phyloP scores from a whole-genome alignment of 2,329 filamentous ascomycete species.

The Coniella vitis region DNA sequence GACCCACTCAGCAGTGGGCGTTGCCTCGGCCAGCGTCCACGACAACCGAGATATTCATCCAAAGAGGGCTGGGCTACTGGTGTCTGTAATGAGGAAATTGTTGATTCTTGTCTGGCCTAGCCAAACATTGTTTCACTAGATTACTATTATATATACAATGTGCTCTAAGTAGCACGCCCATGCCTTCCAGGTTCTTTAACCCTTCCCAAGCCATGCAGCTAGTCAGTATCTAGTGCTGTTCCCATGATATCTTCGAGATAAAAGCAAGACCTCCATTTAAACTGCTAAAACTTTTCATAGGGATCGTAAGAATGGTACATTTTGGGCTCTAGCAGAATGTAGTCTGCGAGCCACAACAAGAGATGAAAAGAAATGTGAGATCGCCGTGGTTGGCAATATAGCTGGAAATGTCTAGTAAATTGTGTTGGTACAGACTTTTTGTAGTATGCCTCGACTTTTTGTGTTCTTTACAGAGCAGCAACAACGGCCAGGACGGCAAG shows the following conservation, averaged over 20 bases:
- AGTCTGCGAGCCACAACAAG: constrained; percentile 3
- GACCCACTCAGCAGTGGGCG: too few relatives aligned
- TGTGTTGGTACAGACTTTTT: not conserved
- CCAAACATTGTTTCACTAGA: too few relatives aligned
- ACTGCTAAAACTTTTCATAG: constrained; percentile 38
- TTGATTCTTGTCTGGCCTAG: too few relatives aligned
- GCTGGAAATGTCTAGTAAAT: not conserved
- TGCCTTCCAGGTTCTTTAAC: not conserved
- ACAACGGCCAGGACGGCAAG: constrained; percentile 37
- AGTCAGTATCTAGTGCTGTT: constrained; percentile 1
- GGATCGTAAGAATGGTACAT: constrained; percentile 51
- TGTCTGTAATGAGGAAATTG: too few relatives aligned
- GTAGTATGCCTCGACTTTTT: not conserved
- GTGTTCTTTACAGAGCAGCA: constrained; percentile 37
- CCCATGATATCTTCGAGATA: constrained; percentile 6
- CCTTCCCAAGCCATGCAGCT: constrained; percentile 3
- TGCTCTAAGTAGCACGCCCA: constrained; percentile 4
- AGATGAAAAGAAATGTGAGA: too few relatives aligned
- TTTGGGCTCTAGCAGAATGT: constrained; percentile 12
- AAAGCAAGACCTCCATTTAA: constrained; percentile 20
- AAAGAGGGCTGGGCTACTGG: too few relatives aligned
- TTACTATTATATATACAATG: constrained; percentile 13
- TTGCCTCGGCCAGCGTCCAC: too few relatives aligned
- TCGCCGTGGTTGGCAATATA: constrained; percentile 4
- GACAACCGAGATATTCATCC: too few relatives aligned